phyloP scores from a whole-genome alignment of 768 basidiomycete genomes.

The Auriculariales sp. region DNA sequence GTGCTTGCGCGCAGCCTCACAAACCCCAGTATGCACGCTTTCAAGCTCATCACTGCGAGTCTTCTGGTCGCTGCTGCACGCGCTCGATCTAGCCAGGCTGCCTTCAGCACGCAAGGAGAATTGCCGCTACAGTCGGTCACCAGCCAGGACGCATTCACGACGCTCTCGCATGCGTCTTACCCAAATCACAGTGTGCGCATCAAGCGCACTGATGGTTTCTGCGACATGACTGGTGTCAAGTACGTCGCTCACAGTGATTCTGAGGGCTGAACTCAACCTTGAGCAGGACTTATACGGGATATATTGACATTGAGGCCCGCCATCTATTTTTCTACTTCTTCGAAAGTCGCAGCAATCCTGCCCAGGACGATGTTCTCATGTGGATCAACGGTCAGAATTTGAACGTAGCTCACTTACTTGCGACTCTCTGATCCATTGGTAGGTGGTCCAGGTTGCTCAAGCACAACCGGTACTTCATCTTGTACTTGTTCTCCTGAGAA shows the following conservation, averaged over 20 bases:
- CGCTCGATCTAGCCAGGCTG: too few relatives aligned
- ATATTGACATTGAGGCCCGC: conserved; percentile 5
- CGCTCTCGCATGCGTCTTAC: conserved; percentile 28
- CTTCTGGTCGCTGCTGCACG: too few relatives aligned
- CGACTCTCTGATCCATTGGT: neutral
- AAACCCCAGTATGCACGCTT: too few relatives aligned
- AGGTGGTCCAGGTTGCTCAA: too few relatives aligned
- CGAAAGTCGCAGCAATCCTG: conserved; percentile 14
- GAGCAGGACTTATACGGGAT: conserved; percentile 1
- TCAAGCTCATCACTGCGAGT: too few relatives aligned
- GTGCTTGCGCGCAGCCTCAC: too few relatives aligned
- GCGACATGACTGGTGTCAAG: conserved; percentile 18
- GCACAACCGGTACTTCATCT: conserved; percentile 26
- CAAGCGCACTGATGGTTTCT: conserved; percentile 22
- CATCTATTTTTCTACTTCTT: conserved; percentile 21
- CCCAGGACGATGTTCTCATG: conserved; percentile 6
- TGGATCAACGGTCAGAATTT: conserved; percentile 6
- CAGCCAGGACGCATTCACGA: conserved; percentile 21
- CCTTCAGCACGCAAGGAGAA: too few relatives aligned
- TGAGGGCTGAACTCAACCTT: neutral
- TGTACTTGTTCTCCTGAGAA: conserved; percentile 10
- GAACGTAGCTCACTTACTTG: neutral
- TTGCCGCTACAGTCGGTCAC: too few relatives aligned
- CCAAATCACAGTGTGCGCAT: conserved; percentile 28
- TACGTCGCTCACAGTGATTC: neutral